These are phyloP conservation scores for Neurospora sp. DNA, from an alignment of 495 filamentous ascomycete genomes.

Conservation along the genomic window DNA sequence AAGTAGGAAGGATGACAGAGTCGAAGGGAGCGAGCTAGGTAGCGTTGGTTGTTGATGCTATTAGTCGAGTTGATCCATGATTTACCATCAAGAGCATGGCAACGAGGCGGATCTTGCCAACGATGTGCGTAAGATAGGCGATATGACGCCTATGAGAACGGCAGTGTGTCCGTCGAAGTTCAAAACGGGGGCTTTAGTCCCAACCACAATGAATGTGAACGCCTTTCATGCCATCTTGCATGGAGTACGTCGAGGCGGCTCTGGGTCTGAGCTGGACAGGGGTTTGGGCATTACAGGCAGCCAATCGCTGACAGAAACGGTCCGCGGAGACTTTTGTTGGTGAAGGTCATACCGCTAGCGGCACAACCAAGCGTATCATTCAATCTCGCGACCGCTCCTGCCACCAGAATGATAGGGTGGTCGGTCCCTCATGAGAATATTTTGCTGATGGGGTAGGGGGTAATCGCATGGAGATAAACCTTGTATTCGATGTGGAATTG, in stretches of 20 bases:
- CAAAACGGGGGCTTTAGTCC: not conserved
- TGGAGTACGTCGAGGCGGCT: conserved; percentile 14
- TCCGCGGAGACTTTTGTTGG: conserved; percentile 13
- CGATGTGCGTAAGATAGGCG: not conserved
- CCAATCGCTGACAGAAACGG: conserved; percentile 19
- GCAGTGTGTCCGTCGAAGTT: not conserved
- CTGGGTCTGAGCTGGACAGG: conserved; percentile 26
- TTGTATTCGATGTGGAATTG: not conserved
- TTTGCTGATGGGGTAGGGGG: not conserved
- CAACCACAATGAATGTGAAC: not conserved
- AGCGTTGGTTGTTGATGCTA: not conserved
- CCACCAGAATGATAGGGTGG: not conserved
- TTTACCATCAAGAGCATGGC: not conserved
- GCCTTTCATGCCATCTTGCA: conserved; percentile 6
- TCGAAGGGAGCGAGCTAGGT: not conserved
- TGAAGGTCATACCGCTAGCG: conserved; percentile 12
- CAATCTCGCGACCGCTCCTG: conserved; percentile 1
- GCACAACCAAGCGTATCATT: conserved; percentile 12
- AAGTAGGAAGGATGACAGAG: not conserved
- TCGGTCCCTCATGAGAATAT: not conserved
- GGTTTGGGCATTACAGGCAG: conserved; percentile 8
- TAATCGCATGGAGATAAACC: not conserved
- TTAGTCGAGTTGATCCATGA: not conserved
- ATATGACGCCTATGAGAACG: not conserved
- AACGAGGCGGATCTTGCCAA: not conserved